Evolutionary conservation across 164 flowering plant genomes (phyloP).

Genomic region (Annona cherimola): DNA sequence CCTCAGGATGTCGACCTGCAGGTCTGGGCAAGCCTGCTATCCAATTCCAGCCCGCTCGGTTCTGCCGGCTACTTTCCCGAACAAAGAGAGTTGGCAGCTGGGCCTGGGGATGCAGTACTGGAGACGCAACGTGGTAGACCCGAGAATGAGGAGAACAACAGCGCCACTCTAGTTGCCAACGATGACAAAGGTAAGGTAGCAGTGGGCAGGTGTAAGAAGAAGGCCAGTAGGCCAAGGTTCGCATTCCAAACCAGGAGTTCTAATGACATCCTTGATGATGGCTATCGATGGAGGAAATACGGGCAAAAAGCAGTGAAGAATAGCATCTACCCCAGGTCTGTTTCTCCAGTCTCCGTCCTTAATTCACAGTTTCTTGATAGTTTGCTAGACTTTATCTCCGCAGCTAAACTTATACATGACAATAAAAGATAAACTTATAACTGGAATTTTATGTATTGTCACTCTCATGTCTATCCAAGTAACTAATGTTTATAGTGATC

Average conservation of each 20-base stretch:
- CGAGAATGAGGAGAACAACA: neutral
- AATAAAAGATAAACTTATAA: no score
- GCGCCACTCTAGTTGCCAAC: no score
- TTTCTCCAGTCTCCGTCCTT: neutral
- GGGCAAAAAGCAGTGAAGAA: constrained; percentile 81
- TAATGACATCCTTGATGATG: constrained; percentile 71
- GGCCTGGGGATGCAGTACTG: neutral
- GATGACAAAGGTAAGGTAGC: constrained; percentile 11
- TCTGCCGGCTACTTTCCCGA: constrained; percentile 23
- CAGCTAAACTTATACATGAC: no score
- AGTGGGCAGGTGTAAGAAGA: constrained; percentile 32
- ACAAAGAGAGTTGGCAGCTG: constrained; percentile 5
- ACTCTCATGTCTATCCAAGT: no score
- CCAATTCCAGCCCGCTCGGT: constrained; percentile 35
- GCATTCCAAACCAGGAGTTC: constrained; percentile 61
- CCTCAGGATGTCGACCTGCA: constrained; percentile 3
- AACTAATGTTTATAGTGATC: no score
- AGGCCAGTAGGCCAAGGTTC: constrained; percentile 47
- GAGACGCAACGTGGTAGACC: constrained; percentile 9
- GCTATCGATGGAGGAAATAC: constrained; percentile 74
- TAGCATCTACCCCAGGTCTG: constrained; percentile 59
- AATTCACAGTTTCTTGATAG: no score
- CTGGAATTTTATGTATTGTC: no score
- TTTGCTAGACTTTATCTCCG: no score
- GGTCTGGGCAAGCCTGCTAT: no score